These are phyloP conservation scores for Barnettozyma botsteinii DNA, from an alignment of 805 yeast species.

Conservation along the genomic window DNA sequence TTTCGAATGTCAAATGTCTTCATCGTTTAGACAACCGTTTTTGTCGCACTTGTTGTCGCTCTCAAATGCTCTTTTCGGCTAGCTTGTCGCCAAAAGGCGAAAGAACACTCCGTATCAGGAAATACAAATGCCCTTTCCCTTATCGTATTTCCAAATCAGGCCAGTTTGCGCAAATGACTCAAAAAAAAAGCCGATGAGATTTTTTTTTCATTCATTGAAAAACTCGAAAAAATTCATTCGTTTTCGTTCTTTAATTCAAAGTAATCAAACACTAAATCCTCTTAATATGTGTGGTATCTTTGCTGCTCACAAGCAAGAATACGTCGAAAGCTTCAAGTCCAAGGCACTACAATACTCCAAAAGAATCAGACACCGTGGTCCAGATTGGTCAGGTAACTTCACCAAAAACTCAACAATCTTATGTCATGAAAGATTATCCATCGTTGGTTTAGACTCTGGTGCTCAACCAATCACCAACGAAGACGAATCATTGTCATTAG, in stretches of 20 bases:
- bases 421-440: constrained; percentile 94
- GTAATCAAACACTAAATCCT: neutral
- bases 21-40: no score
- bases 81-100: no score
- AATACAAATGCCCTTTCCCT: neutral
- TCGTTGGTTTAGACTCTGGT: constrained; percentile 95
- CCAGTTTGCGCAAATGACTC: neutral
- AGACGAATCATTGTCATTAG: constrained; percentile 65
- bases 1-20: no score
- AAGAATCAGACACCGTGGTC: constrained; percentile 97
- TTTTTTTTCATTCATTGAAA: neutral
- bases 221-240: neutral
- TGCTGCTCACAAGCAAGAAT: constrained; percentile 81
- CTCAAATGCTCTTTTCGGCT: no score
- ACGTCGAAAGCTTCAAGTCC: constrained; percentile 74
- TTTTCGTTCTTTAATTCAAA: neutral
- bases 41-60: no score
- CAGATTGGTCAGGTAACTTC: constrained; percentile 96
- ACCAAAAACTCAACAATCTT: constrained; percentile 74
- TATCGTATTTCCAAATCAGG: neutral
- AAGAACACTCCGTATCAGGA: neutral
- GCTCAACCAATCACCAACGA: constrained; percentile 92
- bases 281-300: constrained; percentile 93
- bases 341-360: constrained; percentile 87
- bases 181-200: neutral